These are phyloP conservation scores for Pseudoperonospora humuli DNA, from an alignment of 352 stramenopile genomes.

Conservation along the genomic window DNA sequence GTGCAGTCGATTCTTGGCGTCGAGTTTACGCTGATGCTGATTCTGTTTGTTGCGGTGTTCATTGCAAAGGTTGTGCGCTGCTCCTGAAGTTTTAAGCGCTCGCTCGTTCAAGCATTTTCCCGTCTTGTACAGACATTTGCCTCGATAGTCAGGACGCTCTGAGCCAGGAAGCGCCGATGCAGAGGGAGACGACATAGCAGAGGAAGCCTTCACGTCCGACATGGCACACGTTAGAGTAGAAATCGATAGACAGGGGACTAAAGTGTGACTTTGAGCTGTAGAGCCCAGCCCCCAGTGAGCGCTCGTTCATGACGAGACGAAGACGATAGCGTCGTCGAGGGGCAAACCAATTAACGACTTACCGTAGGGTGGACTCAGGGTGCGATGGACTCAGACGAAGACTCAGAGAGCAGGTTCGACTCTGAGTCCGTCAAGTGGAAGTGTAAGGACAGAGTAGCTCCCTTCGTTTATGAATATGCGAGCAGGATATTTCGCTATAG, in stretches of 20 bases:
- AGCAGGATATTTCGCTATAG: too few species aligned
- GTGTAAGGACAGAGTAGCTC: too few species aligned
- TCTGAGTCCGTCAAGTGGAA: not conserved
- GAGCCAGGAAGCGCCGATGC: constrained; percentile 10
- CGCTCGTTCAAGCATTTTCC: constrained; percentile 82
- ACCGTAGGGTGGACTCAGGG: constrained; percentile 8
- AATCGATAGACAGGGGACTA: not conserved
- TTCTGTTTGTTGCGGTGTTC: constrained; percentile 79
- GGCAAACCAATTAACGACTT: constrained; percentile 1
- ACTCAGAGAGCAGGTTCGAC: not conserved
- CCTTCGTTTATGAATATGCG: too few species aligned
- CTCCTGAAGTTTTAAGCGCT: constrained; percentile 76
- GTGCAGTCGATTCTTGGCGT: constrained; percentile 70
- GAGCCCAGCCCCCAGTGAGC: too few species aligned
- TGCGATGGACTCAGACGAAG: not conserved
- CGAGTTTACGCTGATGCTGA: constrained; percentile 82
- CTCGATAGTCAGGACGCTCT: constrained; percentile 44
- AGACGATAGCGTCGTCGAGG: not conserved
- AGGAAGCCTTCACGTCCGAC: constrained; percentile 12
- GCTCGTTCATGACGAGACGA: too few species aligned
- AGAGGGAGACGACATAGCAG: not conserved
- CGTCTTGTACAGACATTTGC: constrained; percentile 83
- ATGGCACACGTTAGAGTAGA: constrained; percentile 7
- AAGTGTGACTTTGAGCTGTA: too few species aligned
- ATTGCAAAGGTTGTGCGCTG: constrained; percentile 80